These are phyloP conservation scores for Sordaria brevicollis DNA, from an alignment of 495 filamentous ascomycete genomes.

Conservation along the genomic window DNA sequence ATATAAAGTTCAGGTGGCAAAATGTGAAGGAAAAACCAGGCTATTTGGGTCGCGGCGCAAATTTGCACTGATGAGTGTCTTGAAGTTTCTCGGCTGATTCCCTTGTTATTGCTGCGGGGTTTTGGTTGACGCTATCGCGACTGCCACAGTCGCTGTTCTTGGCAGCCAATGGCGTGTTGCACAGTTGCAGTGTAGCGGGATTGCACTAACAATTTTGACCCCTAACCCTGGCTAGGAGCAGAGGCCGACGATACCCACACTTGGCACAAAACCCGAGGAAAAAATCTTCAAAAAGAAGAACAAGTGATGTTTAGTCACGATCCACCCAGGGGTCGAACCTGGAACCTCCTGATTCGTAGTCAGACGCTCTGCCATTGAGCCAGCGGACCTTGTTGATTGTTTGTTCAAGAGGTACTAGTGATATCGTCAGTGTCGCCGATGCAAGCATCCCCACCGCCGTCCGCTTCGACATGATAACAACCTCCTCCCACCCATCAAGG, in stretches of 20 bases:
- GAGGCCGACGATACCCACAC: background rate
- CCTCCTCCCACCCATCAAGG: background rate
- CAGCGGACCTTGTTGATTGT: background rate
- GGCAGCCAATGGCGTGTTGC: background rate
- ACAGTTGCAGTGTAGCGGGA: background rate
- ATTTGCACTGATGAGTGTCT: background rate
- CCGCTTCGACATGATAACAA: background rate
- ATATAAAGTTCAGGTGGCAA: too few species aligned
- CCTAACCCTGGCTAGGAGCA: background rate
- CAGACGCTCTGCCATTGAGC: background rate
- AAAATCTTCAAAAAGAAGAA: background rate
- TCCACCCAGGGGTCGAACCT: background rate
- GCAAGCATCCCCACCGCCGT: background rate
- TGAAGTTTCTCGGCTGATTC: background rate
- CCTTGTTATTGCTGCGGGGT: background rate
- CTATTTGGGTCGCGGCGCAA: too few species aligned
- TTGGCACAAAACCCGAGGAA: background rate
- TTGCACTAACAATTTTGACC: background rate
- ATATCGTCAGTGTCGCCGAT: accelerated
- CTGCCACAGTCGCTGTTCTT: background rate
- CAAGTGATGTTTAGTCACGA: background rate
- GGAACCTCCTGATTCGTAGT: background rate
- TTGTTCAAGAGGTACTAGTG: accelerated
- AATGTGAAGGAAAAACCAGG: too few species aligned
- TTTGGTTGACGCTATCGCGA: background rate